Percentiles rank a stretch among this genome's conserved stretches.
phyloP scores from a whole-genome alignment of 768 basidiomycete species.

The Kondoa subrosea region DNA sequence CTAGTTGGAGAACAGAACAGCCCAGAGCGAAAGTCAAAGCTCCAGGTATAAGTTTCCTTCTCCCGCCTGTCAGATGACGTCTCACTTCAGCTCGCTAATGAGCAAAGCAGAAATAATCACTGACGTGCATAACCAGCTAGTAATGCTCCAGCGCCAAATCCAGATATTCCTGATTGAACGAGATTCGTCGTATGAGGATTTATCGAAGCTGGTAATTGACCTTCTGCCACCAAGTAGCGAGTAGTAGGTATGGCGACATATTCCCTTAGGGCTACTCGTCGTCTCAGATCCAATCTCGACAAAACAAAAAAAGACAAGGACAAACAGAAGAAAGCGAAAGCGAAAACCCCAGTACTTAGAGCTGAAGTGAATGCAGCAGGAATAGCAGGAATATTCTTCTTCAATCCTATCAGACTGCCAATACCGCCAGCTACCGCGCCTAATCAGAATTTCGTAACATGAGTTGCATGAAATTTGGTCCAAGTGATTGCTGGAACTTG shows the following conservation, averaged over 20 bases:
- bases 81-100: neutral
- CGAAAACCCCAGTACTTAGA: constrained; percentile 20
- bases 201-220: constrained; percentile 11
- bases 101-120: neutral
- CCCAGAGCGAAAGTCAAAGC: constrained; percentile 23
- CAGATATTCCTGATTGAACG: constrained; percentile 11
- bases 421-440: constrained; percentile 15
- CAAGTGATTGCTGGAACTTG: neutral
- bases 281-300: neutral
- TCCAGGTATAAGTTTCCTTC: constrained; percentile 8
- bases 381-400: constrained; percentile 22
- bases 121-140: constrained; percentile 11
- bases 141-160: constrained; percentile 6
- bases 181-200: constrained; percentile 12
- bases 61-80: neutral
- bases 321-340: constrained; percentile 28
- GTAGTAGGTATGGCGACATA: constrained; percentile 6
- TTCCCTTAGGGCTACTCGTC: neutral
- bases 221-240: constrained; percentile 14
- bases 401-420: constrained; percentile 20
- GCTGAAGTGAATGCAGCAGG: constrained; percentile 22
- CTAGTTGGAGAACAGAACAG: constrained; percentile 18
- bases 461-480: neutral
- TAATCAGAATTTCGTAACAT: neutral
- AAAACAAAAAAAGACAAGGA: neutral